Conservation (phyloP, 495 filamentous ascomycete species). For the Talaromyces ruber region DNA sequence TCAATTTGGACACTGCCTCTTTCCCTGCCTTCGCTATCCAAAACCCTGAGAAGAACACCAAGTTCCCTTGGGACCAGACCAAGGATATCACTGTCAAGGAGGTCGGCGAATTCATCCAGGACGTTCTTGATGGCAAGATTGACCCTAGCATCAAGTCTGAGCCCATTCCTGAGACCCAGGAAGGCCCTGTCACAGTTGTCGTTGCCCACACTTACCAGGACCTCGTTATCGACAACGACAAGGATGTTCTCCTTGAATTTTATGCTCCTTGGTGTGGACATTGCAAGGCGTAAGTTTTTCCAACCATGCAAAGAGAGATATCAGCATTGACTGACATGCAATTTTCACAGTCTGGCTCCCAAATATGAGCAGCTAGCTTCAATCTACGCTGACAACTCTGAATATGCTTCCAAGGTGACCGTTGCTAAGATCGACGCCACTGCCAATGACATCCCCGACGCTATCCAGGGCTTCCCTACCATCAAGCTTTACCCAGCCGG, state of each 20-base stretch:
- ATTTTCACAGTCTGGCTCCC: conserved; percentile 44
- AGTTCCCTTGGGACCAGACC: conserved; percentile 88
- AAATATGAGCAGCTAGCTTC: conserved; percentile 77
- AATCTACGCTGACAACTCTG: conserved; percentile 63
- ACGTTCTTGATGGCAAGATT: conserved; percentile 81
- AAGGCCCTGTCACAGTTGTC: conserved; percentile 78
- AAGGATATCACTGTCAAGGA: conserved; percentile 68
- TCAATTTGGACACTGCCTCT: conserved; percentile 91
- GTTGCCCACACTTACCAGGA: conserved; percentile 94
- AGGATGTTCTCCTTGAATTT: conserved; percentile 97
- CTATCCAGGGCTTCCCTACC: conserved; percentile 96
- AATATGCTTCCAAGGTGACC: conserved; percentile 72
- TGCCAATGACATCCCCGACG: conserved; percentile 90
- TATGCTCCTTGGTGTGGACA: conserved; percentile 99
- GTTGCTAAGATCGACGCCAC: conserved; percentile 99
- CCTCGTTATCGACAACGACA: conserved; percentile 82
- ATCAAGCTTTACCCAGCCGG: conserved; percentile 98
- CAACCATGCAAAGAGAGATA: background rate
- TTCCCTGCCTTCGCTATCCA: conserved; percentile 99
- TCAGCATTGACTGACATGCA: background rate
- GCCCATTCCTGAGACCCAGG: conserved; percentile 91
- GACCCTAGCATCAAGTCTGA: conserved; percentile 97
- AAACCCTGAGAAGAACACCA: conserved; percentile 90
- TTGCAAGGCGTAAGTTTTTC: conserved; percentile 71
- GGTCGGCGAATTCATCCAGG: conserved; percentile 76